phyloP scores from a whole-genome alignment of 2,329 filamentous ascomycete genomes.

The Akanthomyces uredinophilus region DNA sequence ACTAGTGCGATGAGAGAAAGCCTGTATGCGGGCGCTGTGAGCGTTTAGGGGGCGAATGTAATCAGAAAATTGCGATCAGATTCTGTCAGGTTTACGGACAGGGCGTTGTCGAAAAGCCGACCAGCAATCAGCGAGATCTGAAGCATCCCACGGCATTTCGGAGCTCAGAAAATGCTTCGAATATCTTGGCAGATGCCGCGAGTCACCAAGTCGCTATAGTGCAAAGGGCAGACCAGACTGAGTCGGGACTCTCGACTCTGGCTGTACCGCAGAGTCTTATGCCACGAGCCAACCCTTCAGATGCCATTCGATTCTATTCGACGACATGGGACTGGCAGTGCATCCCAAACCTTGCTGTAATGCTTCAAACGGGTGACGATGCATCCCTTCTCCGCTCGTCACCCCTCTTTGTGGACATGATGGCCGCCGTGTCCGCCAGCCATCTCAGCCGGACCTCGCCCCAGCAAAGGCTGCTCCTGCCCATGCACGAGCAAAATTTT shows the following conservation, averaged over 20 bases:
- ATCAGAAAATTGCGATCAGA: not conserved
- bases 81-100: not conserved
- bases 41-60: constrained; percentile 7
- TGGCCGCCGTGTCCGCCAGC: constrained; percentile 12
- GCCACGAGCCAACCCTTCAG: not conserved
- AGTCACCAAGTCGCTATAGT: not conserved
- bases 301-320: not conserved
- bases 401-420: constrained; percentile 2
- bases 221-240: not conserved
- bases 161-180: not conserved
- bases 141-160: not conserved
- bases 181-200: not conserved
- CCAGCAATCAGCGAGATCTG: not conserved
- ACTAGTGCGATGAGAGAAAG: constrained; percentile 14
- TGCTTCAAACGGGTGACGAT: not conserved
- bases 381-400: not conserved
- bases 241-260: not conserved
- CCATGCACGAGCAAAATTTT: not conserved
- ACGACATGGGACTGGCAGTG: not conserved
- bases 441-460: constrained; percentile 14
- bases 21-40: constrained; percentile 12
- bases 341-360: not conserved
- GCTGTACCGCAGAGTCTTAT: not conserved
- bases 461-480: not conserved
- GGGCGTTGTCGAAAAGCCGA: not conserved